Conservation (phyloP, 2,329 filamentous ascomycete species). For the Fusarium sp. region DNA sequence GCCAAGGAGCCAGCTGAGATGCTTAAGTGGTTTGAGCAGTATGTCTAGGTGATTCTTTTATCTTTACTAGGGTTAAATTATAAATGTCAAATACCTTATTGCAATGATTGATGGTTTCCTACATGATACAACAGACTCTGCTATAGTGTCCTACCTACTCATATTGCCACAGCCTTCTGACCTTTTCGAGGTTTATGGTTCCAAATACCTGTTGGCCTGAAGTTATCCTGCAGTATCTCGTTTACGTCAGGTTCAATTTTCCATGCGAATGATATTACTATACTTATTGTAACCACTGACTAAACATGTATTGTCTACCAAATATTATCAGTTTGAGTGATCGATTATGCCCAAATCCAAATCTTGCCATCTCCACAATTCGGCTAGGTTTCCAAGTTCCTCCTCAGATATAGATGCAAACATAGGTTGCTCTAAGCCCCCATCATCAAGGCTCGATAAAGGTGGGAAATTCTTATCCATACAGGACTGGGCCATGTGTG, state of each 20-base stretch:
- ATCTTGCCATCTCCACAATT: neutral
- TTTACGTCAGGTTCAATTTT: fast-evolving
- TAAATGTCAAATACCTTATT: fast-evolving
- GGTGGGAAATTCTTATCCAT: neutral
- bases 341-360: neutral
- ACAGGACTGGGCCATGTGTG: neutral
- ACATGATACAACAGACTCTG: too few species aligned
- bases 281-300: neutral
- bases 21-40: neutral
- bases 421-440: neutral
- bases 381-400: neutral
- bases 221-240: fast-evolving
- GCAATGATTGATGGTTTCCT: too few species aligned
- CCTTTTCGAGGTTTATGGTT: too few species aligned
- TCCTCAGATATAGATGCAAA: neutral
- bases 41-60: neutral
- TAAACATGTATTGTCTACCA: neutral
- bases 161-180: too few species aligned
- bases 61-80: too few species aligned
- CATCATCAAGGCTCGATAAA: neutral
- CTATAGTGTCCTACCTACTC: too few species aligned
- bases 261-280: neutral
- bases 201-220: fast-evolving
- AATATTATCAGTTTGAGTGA: neutral
- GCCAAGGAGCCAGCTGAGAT: neutral